Conservation (phyloP, 169 alveolate genomes). For the Blepharisma undulans region DNA sequence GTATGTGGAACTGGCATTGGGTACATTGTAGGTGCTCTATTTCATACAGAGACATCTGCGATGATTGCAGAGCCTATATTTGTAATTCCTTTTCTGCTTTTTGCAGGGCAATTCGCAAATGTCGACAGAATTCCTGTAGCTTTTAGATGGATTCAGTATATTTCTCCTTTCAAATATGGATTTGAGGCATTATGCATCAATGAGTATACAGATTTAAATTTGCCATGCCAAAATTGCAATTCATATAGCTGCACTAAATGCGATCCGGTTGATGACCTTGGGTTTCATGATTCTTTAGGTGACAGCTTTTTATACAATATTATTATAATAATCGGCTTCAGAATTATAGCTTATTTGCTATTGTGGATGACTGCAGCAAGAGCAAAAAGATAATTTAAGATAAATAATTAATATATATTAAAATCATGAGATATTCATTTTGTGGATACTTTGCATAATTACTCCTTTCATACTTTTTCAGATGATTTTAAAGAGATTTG, state of each 20-base stretch:
- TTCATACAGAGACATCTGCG: conserved; percentile 29
- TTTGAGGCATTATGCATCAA: background rate
- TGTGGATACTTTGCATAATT: too few relatives aligned
- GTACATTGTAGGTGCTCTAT: background rate
- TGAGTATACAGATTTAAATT: background rate
- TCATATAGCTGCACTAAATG: background rate
- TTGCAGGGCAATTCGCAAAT: conserved; percentile 63
- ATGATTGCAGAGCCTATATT: conserved; percentile 37
- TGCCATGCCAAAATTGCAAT: background rate
- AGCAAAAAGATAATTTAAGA: background rate
- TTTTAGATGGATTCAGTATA: conserved; percentile 55
- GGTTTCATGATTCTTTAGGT: background rate
- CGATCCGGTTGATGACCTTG: background rate
- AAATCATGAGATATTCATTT: too few relatives aligned
- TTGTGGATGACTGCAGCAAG: background rate
- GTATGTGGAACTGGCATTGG: background rate
- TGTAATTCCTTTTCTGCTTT: conserved; percentile 52
- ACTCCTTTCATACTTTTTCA: too few relatives aligned
- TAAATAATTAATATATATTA: too few relatives aligned
- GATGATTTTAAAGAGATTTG: too few relatives aligned
- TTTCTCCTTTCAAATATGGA: background rate
- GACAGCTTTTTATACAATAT: background rate
- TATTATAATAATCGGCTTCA: background rate
- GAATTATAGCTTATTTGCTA: background rate
- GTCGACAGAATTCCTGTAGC: conserved; percentile 32